Evolutionary conservation across 2,329 filamentous ascomycete genomes (phyloP), one percentile per base, ranked within the genome.

Genomic region (Fusarium xylarioides): DNA sequence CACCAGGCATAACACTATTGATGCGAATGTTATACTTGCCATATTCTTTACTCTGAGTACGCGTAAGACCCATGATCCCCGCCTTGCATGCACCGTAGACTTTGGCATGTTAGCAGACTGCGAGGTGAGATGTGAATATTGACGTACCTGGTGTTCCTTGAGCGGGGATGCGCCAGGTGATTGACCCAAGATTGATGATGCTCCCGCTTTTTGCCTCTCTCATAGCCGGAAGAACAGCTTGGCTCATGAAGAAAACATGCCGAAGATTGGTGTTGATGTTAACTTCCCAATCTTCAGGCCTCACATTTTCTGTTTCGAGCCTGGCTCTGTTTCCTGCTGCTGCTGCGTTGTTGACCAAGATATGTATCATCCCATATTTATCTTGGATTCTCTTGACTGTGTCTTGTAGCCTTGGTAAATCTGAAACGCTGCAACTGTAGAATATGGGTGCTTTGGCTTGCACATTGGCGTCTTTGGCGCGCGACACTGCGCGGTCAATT

Each of bases 261-360:
- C 84, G 78, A 35, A 86, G 78, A 63, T 86, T 87, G 30, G 83
- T 79, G 43, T 82, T 82, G 42, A 89, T 72, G 68, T 84, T 83
- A 11, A 70, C 53, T 16, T 86, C 83, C 79, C 83, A 87, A 6
- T 79, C 78, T 66, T 82, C 82, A 0, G 81, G 73, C 7, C 85
- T 86, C 12, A 86, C 80, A 0, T 80, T 62, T 16, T 72, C 58
- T 4, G 82, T 85, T 5, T 75, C 57, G 1, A 74, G 77, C 26
- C 80, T 74, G 32, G 79, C 72, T 8, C 68, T 74, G 19, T 58
- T 66, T 2, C 61, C 70, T 38, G 73, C 71, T 1, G 67, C 70
- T 0, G 93, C 94, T 23, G 94, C 94, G 80, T 96, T 97, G 86
- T 97, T 96, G 84, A 97, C 84, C 56, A 97, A 83, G 72, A 96